Percentiles rank a stretch among this genome's conserved stretches.
Evolutionary conservation across 371 early-diverging fungal species (phyloP).

Genomic region (Lichtheimia ornata): DNA sequence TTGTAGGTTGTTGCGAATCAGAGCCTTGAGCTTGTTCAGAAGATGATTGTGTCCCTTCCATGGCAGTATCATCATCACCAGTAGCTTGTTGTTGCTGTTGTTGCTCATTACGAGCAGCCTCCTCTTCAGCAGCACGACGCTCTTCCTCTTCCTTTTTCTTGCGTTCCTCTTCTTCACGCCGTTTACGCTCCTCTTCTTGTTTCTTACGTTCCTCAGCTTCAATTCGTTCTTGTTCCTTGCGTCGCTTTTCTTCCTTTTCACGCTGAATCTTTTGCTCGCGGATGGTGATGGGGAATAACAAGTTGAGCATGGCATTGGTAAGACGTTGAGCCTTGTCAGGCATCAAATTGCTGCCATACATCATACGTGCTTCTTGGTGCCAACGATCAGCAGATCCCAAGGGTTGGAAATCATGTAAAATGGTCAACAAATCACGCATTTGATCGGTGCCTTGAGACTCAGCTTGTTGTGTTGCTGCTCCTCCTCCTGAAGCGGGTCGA

Average conservation of each 20-base stretch:
- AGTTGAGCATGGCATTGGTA: slow-evolving; percentile 67
- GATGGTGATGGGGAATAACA: slow-evolving; percentile 73
- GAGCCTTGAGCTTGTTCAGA: slow-evolving; percentile 17
- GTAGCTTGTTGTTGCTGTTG: background rate
- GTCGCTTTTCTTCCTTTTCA: slow-evolving; percentile 52
- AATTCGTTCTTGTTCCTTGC: slow-evolving; percentile 37
- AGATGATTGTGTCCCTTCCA: slow-evolving; percentile 4
- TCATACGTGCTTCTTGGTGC: slow-evolving; percentile 85
- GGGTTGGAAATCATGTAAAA: slow-evolving; percentile 73
- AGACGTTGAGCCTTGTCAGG: slow-evolving; percentile 64
- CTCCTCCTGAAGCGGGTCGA: background rate
- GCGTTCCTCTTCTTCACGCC: slow-evolving; percentile 58
- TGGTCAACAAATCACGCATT: slow-evolving; percentile 46
- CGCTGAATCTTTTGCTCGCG: slow-evolving; percentile 68
- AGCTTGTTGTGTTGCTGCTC: background rate
- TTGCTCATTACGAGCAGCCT: slow-evolving; percentile 20
- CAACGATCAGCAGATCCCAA: slow-evolving; percentile 82
- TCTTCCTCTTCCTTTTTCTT: slow-evolving; percentile 36
- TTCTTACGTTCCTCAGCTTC: slow-evolving; percentile 33
- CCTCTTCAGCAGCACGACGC: slow-evolving; percentile 23
- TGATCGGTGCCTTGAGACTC: slow-evolving; percentile 21
- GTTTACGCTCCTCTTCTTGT: slow-evolving; percentile 49
- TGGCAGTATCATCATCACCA: background rate
- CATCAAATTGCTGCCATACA: slow-evolving; percentile 64
- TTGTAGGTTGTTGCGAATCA: slow-evolving; percentile 46